Evolutionary conservation across 345 rosid species (phyloP), one percentile per base, ranked within the genome.

Genomic region (Trapa incisa): DNA sequence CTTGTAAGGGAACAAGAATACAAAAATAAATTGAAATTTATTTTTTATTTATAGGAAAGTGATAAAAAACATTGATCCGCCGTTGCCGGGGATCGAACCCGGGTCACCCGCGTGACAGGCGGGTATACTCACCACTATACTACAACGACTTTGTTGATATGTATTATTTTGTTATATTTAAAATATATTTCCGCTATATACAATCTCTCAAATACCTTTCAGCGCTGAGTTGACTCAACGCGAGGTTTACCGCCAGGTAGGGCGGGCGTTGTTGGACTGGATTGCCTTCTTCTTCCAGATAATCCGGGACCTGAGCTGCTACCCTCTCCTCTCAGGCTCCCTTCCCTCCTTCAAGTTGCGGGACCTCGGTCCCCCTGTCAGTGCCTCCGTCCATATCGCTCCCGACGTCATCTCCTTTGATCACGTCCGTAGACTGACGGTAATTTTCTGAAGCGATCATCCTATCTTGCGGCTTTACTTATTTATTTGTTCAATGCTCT

Each of bases 41-140:
- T n/a, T 45, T 45, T 45, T 7, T 4, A 45, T 11, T 7, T 7
- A 45, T 3, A 45, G 6, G 48, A 11, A 45, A 45, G 11, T 45
- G 43, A 1, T 8, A 41, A 41, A 41, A 41, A 41, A 3, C 0
- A 41, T 8, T 41, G 2, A 2, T 22, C 29, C 93, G 86, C 94
- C 90, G 87, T 80, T 85, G 90, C 96, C 87, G 92, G 94, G 86
- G 88, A 85, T 88, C 96, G 97, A 90, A 87, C 94, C 88, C 91
- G 89, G 93, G 92, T 88, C 96, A 71, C 86, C 89, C 91, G 88
- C 84, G 93, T 91, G 96, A 91, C 89, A 85, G 93, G 89, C 96
- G 85, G 86, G 84, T 82, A 91, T 91, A 88, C 96, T 88, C 0
- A 88, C 96, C 97, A 91, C 92, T 81, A 88, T 86, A 91, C 87